Base-by-base conservation (phyloP, 345 rosid species). In the Ceriops tagal region DNA sequence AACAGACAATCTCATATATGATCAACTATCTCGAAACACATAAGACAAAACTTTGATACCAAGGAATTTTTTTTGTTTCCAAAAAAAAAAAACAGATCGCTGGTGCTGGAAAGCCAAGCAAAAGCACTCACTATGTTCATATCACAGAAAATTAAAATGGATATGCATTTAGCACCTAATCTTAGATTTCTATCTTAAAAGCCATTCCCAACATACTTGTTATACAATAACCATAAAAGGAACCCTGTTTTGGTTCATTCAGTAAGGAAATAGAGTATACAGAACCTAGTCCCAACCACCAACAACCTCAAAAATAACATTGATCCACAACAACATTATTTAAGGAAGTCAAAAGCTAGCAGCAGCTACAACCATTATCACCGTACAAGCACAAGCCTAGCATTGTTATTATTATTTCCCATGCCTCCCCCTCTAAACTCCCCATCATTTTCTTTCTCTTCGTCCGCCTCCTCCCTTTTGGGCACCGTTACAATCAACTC, bases 401-500 rank as follows among this genome's bases (percentile, higher is more conserved):
- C 73, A 47, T 65, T 77, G 26, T 64, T 69, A 21, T 68, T 69
- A 71, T 82, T 88, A 62, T 82, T 85, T 24, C 88, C 90, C 83
- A 87, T 83, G 73, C 92, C 96, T 85, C 87, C 92, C 68, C 89
- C 92, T 71, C 89, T 87, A 73, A 87, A 86, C 52, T 72, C 87
- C 57, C 79, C 80, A 52, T 77, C 82, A 62, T 28, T 79, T 47
- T 53, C 81, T 20, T 9, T 75, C 52, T 58, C 85, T 10, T 71
- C 83, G 27, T 77, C 86, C 55, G 55, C 78, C 22, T 58, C 84
- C 32, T 64, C 81, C 57, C 73, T 85, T 82, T 95, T 95, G 1
- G 98, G 98, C 68, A 95, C 99, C 20, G 91, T 95, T 62, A 95
- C 99, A 28, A 86, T 79, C 81, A 95, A 75, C 82, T 85, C 91